Conservation (phyloP, 2,329 filamentous ascomycete genomes). For the Scolecobasidium constrictum region DNA sequence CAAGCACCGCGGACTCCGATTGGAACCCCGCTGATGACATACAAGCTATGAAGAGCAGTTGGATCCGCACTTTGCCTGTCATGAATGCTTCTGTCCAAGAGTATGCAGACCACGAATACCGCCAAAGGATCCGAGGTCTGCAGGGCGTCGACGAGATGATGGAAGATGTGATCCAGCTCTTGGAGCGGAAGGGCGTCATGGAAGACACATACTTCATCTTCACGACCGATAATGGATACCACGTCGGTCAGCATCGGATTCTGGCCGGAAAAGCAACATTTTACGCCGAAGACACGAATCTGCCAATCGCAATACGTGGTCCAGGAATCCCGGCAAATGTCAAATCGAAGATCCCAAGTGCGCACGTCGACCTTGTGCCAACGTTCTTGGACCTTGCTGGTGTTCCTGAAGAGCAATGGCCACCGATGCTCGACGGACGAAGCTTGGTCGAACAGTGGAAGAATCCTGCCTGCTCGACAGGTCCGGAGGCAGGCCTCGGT, state of each 20-base stretch:
- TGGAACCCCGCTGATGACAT: slow-evolving; percentile 49
- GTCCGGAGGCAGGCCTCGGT: no score
- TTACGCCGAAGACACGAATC: slow-evolving; percentile 18
- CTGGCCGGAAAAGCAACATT: slow-evolving; percentile 25
- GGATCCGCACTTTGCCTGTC: slow-evolving; percentile 32
- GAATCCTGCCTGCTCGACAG: slow-evolving; percentile 28
- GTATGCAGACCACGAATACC: slow-evolving; percentile 43
- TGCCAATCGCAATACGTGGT: slow-evolving; percentile 11
- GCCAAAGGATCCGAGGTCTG: slow-evolving; percentile 36
- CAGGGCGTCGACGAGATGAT: slow-evolving; percentile 46
- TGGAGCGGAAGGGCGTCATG: slow-evolving; percentile 30
- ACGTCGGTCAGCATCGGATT: slow-evolving; percentile 28
- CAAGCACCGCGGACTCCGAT: no score
- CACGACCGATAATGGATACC: slow-evolving; percentile 28
- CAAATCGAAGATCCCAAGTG: no score
- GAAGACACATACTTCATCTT: slow-evolving; percentile 36
- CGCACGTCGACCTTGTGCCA: no score
- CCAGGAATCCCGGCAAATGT: no score
- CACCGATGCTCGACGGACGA: no score
- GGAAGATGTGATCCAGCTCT: slow-evolving; percentile 28
- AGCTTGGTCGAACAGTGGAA: no score
- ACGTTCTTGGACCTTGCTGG: no score
- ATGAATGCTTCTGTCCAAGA: slow-evolving; percentile 33
- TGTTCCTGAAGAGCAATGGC: no score
- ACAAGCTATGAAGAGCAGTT: slow-evolving; percentile 38